These are phyloP conservation scores for Niveomyces coronatus DNA, from an alignment of 2,329 filamentous ascomycete genomes.

Conservation along the genomic window DNA sequence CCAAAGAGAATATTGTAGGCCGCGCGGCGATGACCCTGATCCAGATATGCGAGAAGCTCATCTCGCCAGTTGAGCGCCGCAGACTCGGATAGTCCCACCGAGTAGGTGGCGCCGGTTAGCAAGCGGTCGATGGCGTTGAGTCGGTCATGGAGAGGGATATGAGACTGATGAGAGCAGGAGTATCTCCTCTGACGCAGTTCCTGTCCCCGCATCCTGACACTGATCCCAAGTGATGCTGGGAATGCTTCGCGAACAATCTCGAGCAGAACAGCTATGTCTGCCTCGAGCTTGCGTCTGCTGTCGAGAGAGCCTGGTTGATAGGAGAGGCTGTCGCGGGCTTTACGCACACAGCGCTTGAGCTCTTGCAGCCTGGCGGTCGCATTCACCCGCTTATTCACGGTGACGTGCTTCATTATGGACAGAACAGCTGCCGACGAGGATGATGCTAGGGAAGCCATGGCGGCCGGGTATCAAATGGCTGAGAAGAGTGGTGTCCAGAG, in stretches of 20 bases:
- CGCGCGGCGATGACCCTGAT: constrained; percentile 7
- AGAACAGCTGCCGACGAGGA: constrained; percentile 8
- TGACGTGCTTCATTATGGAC: constrained; percentile 9
- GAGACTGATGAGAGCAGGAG: too few species aligned
- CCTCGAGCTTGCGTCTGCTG: constrained; percentile 3
- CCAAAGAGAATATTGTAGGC: constrained; percentile 6
- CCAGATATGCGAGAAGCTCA: constrained; percentile 7
- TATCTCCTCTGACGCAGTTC: too few species aligned
- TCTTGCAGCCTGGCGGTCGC: constrained; percentile 3
- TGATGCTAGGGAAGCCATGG: constrained; percentile 8
- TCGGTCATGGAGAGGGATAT: not conserved
- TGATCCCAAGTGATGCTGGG: not conserved
- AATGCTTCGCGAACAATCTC: constrained; percentile 1
- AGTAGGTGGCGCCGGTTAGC: constrained; percentile 8
- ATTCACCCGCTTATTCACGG: constrained; percentile 7
- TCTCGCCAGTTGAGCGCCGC: constrained; percentile 3
- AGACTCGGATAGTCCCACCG: constrained; percentile 4
- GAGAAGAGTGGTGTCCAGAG: not conserved
- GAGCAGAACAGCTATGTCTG: constrained; percentile 3
- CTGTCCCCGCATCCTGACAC: not conserved
- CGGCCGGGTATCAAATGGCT: not conserved
- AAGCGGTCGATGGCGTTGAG: constrained; percentile 8
- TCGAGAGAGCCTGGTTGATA: not conserved
- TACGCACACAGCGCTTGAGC: not conserved
- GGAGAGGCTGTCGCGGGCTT: not conserved